phyloP scores from a whole-genome alignment of 768 basidiomycete species.

The Serendipita sp. region DNA sequence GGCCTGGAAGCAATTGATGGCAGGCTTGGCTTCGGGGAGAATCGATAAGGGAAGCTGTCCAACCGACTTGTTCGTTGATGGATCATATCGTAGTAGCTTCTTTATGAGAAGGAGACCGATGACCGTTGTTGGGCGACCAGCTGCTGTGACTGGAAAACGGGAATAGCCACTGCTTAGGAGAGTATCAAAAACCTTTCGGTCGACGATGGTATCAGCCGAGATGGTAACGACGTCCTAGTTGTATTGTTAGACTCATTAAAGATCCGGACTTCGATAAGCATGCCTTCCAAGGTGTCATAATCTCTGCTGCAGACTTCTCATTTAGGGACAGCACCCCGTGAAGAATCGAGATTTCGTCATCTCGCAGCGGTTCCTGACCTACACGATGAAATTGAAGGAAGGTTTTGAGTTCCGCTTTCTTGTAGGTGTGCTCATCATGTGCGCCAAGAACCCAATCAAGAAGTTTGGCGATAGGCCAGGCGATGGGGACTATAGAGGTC shows the following conservation, averaged over 20 bases:
- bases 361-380: constrained; percentile 34
- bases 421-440: constrained; percentile 56
- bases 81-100: constrained; percentile 82
- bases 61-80: constrained; percentile 57
- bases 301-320: constrained; percentile 50
- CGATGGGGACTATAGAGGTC: constrained; percentile 43
- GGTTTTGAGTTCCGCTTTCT: constrained; percentile 64
- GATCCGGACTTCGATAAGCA: background rate
- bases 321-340: constrained; percentile 45
- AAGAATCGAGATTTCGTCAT: constrained; percentile 68
- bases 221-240: constrained; percentile 67
- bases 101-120: constrained; percentile 72
- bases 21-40: constrained; percentile 74
- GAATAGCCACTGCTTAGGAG: constrained; percentile 68
- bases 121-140: constrained; percentile 51
- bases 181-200: constrained; percentile 66
- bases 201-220: constrained; percentile 57
- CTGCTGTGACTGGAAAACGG: constrained; percentile 75
- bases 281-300: constrained; percentile 71
- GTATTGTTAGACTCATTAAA: background rate
- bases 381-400: constrained; percentile 31
- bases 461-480: constrained; percentile 51
- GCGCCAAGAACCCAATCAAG: constrained; percentile 70
- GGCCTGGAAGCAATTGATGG: constrained; percentile 89
- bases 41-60: constrained; percentile 63